Percentiles rank a stretch among this genome's conserved stretches.
These are phyloP conservation scores for Suillus clintonianus DNA, from an alignment of 768 basidiomycete species.

Conservation along the genomic window DNA sequence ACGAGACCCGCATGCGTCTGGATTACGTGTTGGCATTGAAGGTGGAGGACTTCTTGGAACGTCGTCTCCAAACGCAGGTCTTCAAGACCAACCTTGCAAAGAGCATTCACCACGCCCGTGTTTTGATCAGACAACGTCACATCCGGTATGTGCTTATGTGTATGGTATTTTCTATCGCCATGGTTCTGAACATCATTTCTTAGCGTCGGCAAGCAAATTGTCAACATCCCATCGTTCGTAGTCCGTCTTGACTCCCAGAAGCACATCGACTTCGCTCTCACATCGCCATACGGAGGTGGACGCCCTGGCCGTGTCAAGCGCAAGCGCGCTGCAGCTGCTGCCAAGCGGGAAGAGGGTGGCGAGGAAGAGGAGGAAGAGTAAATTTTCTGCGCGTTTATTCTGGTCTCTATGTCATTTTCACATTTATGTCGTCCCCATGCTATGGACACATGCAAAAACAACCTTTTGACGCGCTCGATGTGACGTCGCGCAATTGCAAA, in stretches of 20 bases:
- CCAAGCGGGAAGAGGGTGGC: slow-evolving; percentile 87
- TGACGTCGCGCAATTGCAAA: not conserved
- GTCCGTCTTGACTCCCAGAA: slow-evolving; percentile 99
- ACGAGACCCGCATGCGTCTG: slow-evolving; percentile 98
- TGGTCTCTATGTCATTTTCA: slow-evolving; percentile 27
- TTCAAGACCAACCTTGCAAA: slow-evolving; percentile 99
- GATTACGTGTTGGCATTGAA: slow-evolving; percentile 99
- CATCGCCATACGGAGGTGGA: slow-evolving; percentile 95
- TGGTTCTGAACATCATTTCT: slow-evolving; percentile 4
- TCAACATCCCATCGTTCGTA: slow-evolving; percentile 98
- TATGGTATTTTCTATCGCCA: not conserved
- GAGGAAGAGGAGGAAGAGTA: slow-evolving; percentile 92
- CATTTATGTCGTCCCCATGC: slow-evolving; percentile 32
- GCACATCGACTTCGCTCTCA: slow-evolving; percentile 99
- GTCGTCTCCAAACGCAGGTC: slow-evolving; percentile 97
- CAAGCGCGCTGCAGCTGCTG: slow-evolving; percentile 93
- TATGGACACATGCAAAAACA: slow-evolving; percentile 33
- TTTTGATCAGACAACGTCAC: slow-evolving; percentile 96
- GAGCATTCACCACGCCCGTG: slow-evolving; percentile 97
- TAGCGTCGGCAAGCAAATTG: slow-evolving; percentile 98
- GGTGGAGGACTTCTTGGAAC: slow-evolving; percentile 99
- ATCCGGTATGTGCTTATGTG: slow-evolving; percentile 69
- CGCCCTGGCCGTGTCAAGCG: slow-evolving; percentile 96
- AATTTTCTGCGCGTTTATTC: slow-evolving; percentile 25
- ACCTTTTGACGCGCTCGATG: slow-evolving; percentile 18